These are phyloP conservation scores for Magnusiomyces fungicola DNA, from an alignment of 1,139 yeast genomes.

Conservation along the genomic window DNA sequence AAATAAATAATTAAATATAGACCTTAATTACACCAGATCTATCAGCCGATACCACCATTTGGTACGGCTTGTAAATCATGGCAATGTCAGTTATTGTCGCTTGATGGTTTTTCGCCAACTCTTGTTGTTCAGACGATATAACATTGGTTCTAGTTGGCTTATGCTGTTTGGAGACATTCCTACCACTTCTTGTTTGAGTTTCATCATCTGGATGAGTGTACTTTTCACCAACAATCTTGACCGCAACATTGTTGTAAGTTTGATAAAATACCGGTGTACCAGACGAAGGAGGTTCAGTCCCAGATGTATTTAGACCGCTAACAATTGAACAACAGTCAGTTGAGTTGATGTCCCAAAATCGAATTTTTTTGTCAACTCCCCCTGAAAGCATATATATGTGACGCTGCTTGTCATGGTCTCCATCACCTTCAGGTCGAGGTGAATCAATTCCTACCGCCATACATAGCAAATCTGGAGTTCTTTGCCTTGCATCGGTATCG, in stretches of 20 bases:
- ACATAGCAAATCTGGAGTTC: background rate
- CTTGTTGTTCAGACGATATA: constrained; percentile 35
- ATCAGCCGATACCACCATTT: constrained; percentile 57
- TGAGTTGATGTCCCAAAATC: constrained; percentile 43
- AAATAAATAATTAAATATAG: constrained; percentile 34
- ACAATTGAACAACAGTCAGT: constrained; percentile 38
- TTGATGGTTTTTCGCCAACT: constrained; percentile 37
- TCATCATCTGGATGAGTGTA: background rate
- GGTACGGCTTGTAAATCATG: constrained; percentile 44
- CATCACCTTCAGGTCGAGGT: constrained; percentile 10
- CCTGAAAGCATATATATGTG: constrained; percentile 30
- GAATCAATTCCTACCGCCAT: constrained; percentile 27
- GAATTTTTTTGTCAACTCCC: constrained; percentile 36
- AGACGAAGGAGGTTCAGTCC: constrained; percentile 10
- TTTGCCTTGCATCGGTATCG: no score
- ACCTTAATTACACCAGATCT: constrained; percentile 55
- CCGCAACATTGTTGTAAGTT: constrained; percentile 12
- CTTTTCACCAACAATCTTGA: constrained; percentile 15
- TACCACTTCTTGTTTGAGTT: constrained; percentile 15
- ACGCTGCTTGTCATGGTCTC: background rate
- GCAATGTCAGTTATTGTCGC: constrained; percentile 48
- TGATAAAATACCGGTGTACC: constrained; percentile 11
- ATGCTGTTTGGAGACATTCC: constrained; percentile 8
- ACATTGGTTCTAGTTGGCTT: constrained; percentile 29
- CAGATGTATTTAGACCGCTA: constrained; percentile 27